Evolutionary conservation across 495 filamentous ascomycete species (phyloP).

Genomic region (Penicillium alfredii): DNA sequence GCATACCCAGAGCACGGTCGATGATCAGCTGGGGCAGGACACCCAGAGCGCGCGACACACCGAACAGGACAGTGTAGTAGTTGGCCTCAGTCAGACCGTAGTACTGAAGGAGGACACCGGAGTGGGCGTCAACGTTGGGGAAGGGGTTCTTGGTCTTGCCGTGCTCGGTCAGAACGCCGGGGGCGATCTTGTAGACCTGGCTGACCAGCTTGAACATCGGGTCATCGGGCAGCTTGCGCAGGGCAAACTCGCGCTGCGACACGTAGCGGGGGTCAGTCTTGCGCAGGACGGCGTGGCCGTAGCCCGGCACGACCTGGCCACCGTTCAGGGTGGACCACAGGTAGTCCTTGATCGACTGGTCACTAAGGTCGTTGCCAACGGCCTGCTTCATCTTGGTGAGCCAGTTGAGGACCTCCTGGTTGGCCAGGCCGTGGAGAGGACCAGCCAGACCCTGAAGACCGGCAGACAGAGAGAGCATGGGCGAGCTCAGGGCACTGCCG

Average conservation of each 20-base stretch:
- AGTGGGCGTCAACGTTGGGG: constrained; percentile 78
- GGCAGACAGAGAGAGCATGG: constrained; percentile 91
- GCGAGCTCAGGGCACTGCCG: constrained; percentile 92
- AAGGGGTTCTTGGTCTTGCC: constrained; percentile 97
- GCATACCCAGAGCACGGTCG: constrained; percentile 85
- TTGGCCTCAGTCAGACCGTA: constrained; percentile 97
- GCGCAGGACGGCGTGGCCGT: constrained; percentile 97
- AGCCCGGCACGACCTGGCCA: constrained; percentile 94
- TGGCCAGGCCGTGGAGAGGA: constrained; percentile 96
- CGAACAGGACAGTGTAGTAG: constrained; percentile 99
- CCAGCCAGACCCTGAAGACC: constrained; percentile 97
- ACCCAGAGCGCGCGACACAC: constrained; percentile 95
- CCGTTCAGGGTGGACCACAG: constrained; percentile 94
- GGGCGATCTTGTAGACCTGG: constrained; percentile 99
- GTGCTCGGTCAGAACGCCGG: constrained; percentile 95
- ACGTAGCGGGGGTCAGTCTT: constrained; percentile 99
- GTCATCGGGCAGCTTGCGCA: constrained; percentile 85
- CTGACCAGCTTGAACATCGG: constrained; percentile 99
- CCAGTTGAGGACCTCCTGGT: constrained; percentile 99
- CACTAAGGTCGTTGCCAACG: constrained; percentile 89
- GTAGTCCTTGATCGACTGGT: constrained; percentile 94
- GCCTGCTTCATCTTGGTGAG: constrained; percentile 97
- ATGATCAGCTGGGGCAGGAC: constrained; percentile 99
- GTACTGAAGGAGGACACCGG: constrained; percentile 97
- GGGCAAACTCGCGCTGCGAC: constrained; percentile 93